Base-by-base conservation (phyloP, 2,329 filamentous ascomycete genomes). In the Colletotrichum phormii region DNA sequence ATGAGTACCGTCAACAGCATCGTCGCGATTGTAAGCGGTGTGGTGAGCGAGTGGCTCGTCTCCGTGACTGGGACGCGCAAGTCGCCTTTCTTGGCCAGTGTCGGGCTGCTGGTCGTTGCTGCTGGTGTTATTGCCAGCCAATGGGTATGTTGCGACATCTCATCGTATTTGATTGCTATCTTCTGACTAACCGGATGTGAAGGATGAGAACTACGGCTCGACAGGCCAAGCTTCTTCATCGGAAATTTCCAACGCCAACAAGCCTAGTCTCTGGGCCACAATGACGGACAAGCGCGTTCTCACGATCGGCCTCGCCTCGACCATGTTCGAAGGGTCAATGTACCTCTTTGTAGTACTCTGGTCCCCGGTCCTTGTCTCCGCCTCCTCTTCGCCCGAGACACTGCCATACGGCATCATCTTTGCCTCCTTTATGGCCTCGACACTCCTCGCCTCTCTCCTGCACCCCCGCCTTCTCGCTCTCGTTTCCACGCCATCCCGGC, bases 311-410 rank as follows among this genome's bases (percentile, higher is more conserved):
- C 77, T 89, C 15, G 84, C 86, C 6, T 88, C 87, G 2, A 89
- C 87, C 64, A 84, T 89, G 76, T 90, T 90, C 76, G 88, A 90
- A 78, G 88, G 88, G 15, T 87, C 86, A 18, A 88, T 90, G 82
- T 90, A 89, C 77, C 83, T 90, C 26, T 90, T 89, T 78, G 87
- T 90, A 64, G 89, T 90, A 77, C 89, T 90, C 80, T 90, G 88
- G 85, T 84, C 87, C 2, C 87, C 88, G 0, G 86, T 87, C 3
- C 80, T 90, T 57, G 84, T 81, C 64, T 80, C 82, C 3, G 79
- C 81, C 1, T 78, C 79, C n/a, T 65, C 77, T 7, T 64, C 78
- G 1, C 51, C 73, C 1, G 26, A 64, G 33, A 75, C 69, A 11
- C 78, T 82, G 37, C 81, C 82, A 0, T 88, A 89, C 74, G 87